Percentiles rank a stretch among this genome's conserved stretches.
phyloP scores from a whole-genome alignment of 2,329 filamentous ascomycete genomes.

The Annulohypoxylon truncatum region DNA sequence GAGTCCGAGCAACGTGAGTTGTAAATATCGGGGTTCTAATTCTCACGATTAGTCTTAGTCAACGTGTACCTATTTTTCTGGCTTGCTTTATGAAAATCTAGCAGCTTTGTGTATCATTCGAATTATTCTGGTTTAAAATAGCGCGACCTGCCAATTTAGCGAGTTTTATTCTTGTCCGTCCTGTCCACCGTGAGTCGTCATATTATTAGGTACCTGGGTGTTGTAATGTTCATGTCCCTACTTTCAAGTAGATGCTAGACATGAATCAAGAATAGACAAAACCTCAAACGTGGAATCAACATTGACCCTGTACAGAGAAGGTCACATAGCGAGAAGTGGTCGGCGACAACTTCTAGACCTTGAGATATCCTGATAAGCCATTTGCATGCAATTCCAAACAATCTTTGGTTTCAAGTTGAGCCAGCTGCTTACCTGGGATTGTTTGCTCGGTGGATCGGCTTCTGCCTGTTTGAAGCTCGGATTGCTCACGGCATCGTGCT shows the following conservation, averaged over 20 bases:
- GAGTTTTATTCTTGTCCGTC: neutral
- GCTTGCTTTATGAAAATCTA: neutral
- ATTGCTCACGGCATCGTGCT: slow-evolving; percentile 20
- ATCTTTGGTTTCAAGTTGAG: neutral
- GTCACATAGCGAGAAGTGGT: neutral
- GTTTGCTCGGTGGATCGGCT: slow-evolving; percentile 20
- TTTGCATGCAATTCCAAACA: neutral
- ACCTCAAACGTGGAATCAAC: neutral
- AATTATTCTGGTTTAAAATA: neutral
- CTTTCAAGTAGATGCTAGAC: neutral
- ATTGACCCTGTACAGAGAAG: neutral
- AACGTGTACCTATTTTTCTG: neutral
- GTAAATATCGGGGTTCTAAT: slow-evolving; percentile 14
- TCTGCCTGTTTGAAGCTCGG: slow-evolving; percentile 21
- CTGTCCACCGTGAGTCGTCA: too few relatives aligned
- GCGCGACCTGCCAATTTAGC: neutral
- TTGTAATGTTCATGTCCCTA: too few relatives aligned
- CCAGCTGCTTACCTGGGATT: slow-evolving; percentile 23
- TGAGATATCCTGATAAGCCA: neutral
- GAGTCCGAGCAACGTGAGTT: slow-evolving; percentile 35
- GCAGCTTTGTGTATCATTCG: neutral
- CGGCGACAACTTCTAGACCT: neutral
- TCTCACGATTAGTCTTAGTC: neutral
- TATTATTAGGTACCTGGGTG: neutral
- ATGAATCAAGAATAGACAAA: neutral